Evolutionary conservation across 179 eudicot genomes (phyloP), one percentile per base, ranked within the genome.

Genomic region (Corrigiola litoralis): DNA sequence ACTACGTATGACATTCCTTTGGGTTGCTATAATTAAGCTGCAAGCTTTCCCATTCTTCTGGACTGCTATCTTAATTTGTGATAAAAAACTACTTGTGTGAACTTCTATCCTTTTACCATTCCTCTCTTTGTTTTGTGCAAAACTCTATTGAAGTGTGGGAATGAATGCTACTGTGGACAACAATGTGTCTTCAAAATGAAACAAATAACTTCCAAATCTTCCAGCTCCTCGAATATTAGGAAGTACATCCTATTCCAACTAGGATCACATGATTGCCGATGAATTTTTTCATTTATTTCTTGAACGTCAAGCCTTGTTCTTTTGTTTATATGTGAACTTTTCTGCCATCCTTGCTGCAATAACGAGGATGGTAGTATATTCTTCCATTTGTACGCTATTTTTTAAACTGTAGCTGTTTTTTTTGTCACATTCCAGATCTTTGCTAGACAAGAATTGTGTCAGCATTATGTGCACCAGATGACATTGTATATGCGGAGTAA

Each of bases 381-480:
- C 23, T 69, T 48, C n/a, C 48, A 31, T 53, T 44, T 17, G 28
- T 54, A 53, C 10, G 17, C 47, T 64, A 32, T 13, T 42, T 23
- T 42, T 29, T 64, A 32, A 69, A 37, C 28, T 59, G 62, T 6
- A 25, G 40, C 13, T 52, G n/a, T 18, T 41, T 21, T 28, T 14
- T 78, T 52, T 8, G 42, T 41, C 65, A 23, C 59, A 54, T 52
- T 84, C 41, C 80, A 95, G 99, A 84, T 79, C 44, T 84, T 83
- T 79, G 76, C 84, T 67, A 78, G 72, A 31, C 84, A 72, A 56
- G 72, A 69, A 36, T 56, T 90, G 72, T 76, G 85, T 77, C 75
- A 77, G 54, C 88, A 88, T 65, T 95, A 91, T 77, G 64, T 88
- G 54, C 88, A 77, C 72, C 91, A 88, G 69, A 86, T 95, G 91